These are phyloP conservation scores for Aspergillus sp. DNA, from an alignment of 2,329 filamentous ascomycete species.

Conservation along the genomic window DNA sequence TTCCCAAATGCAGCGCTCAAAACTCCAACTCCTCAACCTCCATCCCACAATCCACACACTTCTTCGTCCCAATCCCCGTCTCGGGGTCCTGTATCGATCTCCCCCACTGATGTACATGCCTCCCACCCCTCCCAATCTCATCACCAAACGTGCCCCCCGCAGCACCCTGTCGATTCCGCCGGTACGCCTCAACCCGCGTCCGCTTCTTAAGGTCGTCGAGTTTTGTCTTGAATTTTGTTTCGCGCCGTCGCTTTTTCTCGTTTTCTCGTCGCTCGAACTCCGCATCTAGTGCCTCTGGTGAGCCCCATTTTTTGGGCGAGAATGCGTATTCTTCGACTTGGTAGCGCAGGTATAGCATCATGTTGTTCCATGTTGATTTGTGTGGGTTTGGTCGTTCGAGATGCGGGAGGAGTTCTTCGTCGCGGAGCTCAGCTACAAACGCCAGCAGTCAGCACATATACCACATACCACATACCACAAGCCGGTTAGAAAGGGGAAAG, in stretches of 20 bases:
- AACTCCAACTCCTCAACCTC: slow-evolving; percentile 67
- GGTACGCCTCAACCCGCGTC: slow-evolving; percentile 86
- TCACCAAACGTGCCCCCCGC: slow-evolving; percentile 69
- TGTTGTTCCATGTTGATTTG: slow-evolving; percentile 94
- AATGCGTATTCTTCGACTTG: slow-evolving; percentile 96
- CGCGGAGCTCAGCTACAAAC: slow-evolving; percentile 75
- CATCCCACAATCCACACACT: slow-evolving; percentile 65
- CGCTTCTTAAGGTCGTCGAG: slow-evolving; percentile 88
- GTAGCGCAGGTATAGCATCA: slow-evolving; percentile 94
- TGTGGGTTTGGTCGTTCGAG: slow-evolving; percentile 90
- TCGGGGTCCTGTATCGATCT: slow-evolving; percentile 57
- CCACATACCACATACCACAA: background rate
- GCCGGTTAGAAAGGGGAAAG: background rate
- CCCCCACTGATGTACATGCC: slow-evolving; percentile 88
- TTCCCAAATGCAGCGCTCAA: slow-evolving; percentile 25
- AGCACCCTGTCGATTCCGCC: slow-evolving; percentile 61
- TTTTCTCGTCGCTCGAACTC: slow-evolving; percentile 79
- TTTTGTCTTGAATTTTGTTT: slow-evolving; percentile 88
- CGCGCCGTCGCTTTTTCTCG: slow-evolving; percentile 81
- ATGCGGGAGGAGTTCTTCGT: slow-evolving; percentile 81
- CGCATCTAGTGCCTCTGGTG: slow-evolving; percentile 76
- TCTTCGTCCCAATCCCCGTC: slow-evolving; percentile 67
- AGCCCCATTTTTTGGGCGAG: slow-evolving; percentile 81
- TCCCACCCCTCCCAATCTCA: slow-evolving; percentile 63
- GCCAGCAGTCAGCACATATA: slow-evolving; percentile 1